Conservation (phyloP, 2,329 filamentous ascomycete genomes). For the Thermoascus crustaceus region DNA sequence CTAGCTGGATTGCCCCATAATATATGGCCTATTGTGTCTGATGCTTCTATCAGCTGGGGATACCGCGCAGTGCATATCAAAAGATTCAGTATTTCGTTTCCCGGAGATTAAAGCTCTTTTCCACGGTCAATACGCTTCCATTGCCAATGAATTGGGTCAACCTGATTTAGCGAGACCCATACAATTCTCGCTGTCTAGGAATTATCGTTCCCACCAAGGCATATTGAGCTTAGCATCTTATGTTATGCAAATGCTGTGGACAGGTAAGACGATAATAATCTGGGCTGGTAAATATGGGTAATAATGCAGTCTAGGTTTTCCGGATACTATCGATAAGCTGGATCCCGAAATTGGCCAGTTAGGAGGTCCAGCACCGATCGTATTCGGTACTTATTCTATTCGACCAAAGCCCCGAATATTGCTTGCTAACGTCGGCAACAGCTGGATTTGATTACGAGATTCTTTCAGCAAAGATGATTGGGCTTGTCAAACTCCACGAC, state of each 20-base stretch:
- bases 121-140: constrained; percentile 17
- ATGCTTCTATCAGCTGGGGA: constrained; percentile 16
- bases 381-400: constrained; percentile 12
- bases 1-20: neutral
- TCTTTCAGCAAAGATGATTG: constrained; percentile 16
- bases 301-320: constrained; percentile 13
- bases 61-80: constrained; percentile 27
- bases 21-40: neutral
- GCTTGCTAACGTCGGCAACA: constrained; percentile 5
- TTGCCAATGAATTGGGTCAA: constrained; percentile 7
- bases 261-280: constrained; percentile 4
- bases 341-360: constrained; percentile 20
- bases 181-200: constrained; percentile 20
- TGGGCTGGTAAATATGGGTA: neutral
- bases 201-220: constrained; percentile 28
- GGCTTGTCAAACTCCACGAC: constrained; percentile 13
- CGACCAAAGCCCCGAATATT: constrained; percentile 3
- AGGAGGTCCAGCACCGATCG: constrained; percentile 16
- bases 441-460: constrained; percentile 12
- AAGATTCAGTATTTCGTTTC: constrained; percentile 27
- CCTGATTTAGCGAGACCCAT: constrained; percentile 11
- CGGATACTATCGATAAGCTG: constrained; percentile 22
- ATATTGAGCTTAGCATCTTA: constrained; percentile 24
- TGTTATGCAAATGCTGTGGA: constrained; percentile 23
- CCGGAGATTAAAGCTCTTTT: constrained; percentile 24